Evolutionary conservation across 805 yeast species (phyloP).

Genomic region (Pichia gijzeniarum): DNA sequence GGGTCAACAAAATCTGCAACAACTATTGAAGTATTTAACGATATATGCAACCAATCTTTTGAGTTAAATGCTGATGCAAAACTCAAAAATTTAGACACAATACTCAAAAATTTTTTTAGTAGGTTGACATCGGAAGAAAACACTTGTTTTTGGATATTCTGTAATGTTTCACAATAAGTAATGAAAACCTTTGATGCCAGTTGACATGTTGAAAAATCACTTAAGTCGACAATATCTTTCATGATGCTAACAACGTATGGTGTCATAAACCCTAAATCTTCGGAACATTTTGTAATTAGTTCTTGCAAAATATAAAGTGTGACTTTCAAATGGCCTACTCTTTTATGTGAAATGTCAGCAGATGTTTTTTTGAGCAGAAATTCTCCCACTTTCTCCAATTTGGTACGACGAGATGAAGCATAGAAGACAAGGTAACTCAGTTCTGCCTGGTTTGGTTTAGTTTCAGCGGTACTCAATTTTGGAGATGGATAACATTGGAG

Average conservation of each 20-base stretch:
- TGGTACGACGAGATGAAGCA: slow-evolving; percentile 83
- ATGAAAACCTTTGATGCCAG: slow-evolving; percentile 31
- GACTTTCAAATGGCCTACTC: slow-evolving; percentile 78
- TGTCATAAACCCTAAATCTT: slow-evolving; percentile 80
- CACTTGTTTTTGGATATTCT: slow-evolving; percentile 22
- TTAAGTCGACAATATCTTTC: slow-evolving; percentile 40
- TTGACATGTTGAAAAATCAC: slow-evolving; percentile 59
- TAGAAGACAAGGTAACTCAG: slow-evolving; percentile 81
- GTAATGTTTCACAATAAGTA: slow-evolving; percentile 24
- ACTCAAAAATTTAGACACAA: slow-evolving; percentile 21
- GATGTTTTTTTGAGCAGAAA: slow-evolving; percentile 58
- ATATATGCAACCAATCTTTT: slow-evolving; percentile 41
- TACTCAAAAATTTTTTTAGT: slow-evolving; percentile 33
- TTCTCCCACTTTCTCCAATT: slow-evolving; percentile 77
- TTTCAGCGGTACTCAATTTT: slow-evolving; percentile 50
- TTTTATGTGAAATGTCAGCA: slow-evolving; percentile 51
- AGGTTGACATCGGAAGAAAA: slow-evolving; percentile 43
- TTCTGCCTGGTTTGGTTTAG: slow-evolving; percentile 89
- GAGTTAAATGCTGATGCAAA: slow-evolving; percentile 20
- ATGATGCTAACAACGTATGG: slow-evolving; percentile 58
- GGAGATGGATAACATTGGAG: slow-evolving; percentile 92
- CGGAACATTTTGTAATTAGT: slow-evolving; percentile 68
- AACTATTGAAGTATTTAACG: slow-evolving; percentile 35
- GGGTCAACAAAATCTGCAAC: slow-evolving; percentile 29
- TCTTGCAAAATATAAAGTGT: slow-evolving; percentile 65